These are phyloP conservation scores for Priceomyces carsonii DNA, from an alignment of 805 yeast genomes.

Conservation along the genomic window DNA sequence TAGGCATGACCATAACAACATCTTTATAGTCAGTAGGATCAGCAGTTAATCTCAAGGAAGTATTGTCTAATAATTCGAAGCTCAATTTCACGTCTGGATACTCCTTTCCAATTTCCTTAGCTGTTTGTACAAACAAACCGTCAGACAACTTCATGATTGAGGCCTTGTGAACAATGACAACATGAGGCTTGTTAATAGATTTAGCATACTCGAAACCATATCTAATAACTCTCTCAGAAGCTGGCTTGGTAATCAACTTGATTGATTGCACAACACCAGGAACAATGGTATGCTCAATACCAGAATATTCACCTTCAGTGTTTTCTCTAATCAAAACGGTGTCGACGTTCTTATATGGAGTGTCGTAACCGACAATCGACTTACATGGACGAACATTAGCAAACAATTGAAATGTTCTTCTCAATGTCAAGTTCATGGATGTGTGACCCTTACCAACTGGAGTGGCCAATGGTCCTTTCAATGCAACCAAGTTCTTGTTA, in stretches of 20 bases:
- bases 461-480: slow-evolving; percentile 97
- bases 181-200: slow-evolving; percentile 82
- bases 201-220: slow-evolving; percentile 97
- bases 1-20: slow-evolving; percentile 97
- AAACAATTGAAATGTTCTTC: slow-evolving; percentile 93
- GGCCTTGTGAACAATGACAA: slow-evolving; percentile 96
- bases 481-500: slow-evolving; percentile 89
- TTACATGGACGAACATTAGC: slow-evolving; percentile 98
- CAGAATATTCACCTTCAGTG: slow-evolving; percentile 99
- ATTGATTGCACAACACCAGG: slow-evolving; percentile 99
- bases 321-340: slow-evolving; percentile 97
- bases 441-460: slow-evolving; percentile 99
- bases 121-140: slow-evolving; percentile 92
- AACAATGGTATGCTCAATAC: slow-evolving; percentile 96
- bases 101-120: slow-evolving; percentile 84
- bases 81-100: slow-evolving; percentile 86
- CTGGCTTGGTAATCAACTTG: slow-evolving; percentile 94
- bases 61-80: slow-evolving; percentile 92
- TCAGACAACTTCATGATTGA: slow-evolving; percentile 97
- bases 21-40: slow-evolving; percentile 87
- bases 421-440: slow-evolving; percentile 93
- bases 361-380: slow-evolving; percentile 89
- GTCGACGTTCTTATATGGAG: slow-evolving; percentile 87
- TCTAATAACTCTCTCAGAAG: slow-evolving; percentile 94
- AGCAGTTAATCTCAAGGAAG: slow-evolving; percentile 85